phyloP scores from a whole-genome alignment of 768 basidiomycete species.

The Multifurca ochricompacta region DNA sequence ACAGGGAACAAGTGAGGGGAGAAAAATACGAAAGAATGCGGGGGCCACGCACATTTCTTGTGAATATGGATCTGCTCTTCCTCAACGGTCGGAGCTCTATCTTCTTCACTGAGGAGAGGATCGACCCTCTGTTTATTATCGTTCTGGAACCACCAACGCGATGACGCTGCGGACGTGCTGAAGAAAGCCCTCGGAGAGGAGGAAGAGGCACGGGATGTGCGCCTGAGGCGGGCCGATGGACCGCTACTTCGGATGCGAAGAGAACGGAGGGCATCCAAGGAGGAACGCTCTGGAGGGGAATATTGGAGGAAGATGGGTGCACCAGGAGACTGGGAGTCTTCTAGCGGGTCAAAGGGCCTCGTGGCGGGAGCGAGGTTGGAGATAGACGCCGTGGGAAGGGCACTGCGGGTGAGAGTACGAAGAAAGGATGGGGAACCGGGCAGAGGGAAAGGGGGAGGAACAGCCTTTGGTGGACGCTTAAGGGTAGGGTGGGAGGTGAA shows the following conservation, averaged over 20 bases:
- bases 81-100: conserved; percentile 41
- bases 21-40: neutral
- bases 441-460: conserved; percentile 33
- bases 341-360: conserved; percentile 20
- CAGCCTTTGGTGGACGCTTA: conserved; percentile 20
- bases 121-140: conserved; percentile 42
- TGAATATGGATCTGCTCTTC: conserved; percentile 39
- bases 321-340: conserved; percentile 27
- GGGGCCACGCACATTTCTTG: conserved; percentile 50
- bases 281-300: conserved; percentile 39
- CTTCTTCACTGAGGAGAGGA: conserved; percentile 42
- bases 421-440: conserved; percentile 44
- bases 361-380: conserved; percentile 29
- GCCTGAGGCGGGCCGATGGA: conserved; percentile 22
- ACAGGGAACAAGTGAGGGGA: conserved; percentile 2
- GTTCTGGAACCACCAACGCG: conserved; percentile 42
- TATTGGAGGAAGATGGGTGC: conserved; percentile 30
- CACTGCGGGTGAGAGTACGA: conserved; percentile 47
- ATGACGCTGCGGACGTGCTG: conserved; percentile 23
- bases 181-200: neutral
- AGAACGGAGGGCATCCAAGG: conserved; percentile 52
- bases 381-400: conserved; percentile 56
- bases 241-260: conserved; percentile 28
- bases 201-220: conserved; percentile 16
- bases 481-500: conserved; percentile 23